Evolutionary conservation across 345 rosid genomes (phyloP), one percentile per base, ranked within the genome.

Genomic region (Acer campestre): DNA sequence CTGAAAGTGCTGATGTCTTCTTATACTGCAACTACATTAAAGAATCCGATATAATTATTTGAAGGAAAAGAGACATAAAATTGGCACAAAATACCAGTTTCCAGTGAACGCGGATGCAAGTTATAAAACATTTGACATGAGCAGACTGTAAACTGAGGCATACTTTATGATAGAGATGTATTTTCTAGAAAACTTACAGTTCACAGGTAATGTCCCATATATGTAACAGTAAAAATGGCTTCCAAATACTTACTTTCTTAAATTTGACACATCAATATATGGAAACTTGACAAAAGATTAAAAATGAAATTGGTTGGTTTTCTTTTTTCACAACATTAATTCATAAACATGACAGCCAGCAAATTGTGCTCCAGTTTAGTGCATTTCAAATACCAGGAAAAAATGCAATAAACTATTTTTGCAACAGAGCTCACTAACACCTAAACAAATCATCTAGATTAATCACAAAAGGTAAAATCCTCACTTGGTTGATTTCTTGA

Each of bases 401-500:
- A 67, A 18, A 10, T 5, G 42, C 61, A 56, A 38, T 40, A 29
- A 59, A 53, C 42, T 23, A 16, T 59, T 61, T 67, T 68, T 27
- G 61, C 72, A 46, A 74, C 65, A 48, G 71, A 58, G 51, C 59
- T 75, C 76, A 44, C 53, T 53, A 74, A 66, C 49, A 48, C 73
- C 79, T 70, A 77, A 48, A 11, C 23, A 42, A 75, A 31, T 51
- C 55, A 58, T 75, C 72, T 68, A 62, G 44, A 61, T 74, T 38
- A 69, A 74, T 78, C 67, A 46, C 14, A 68, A 68, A 35, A 75
- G 3, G 75, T 10, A 79, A 67, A 79, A 67, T 77, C 51, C 78
- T 81, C 80, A 72, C 78, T 71, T 74, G 65, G 51, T 67, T 61
- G 76, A 69, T 68, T 49, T 55, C 79, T 77, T 8, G 4, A 67